Percentiles rank a stretch among this genome's conserved stretches.
phyloP scores from a whole-genome alignment of 116 monocot species.

The Iris pallida region DNA sequence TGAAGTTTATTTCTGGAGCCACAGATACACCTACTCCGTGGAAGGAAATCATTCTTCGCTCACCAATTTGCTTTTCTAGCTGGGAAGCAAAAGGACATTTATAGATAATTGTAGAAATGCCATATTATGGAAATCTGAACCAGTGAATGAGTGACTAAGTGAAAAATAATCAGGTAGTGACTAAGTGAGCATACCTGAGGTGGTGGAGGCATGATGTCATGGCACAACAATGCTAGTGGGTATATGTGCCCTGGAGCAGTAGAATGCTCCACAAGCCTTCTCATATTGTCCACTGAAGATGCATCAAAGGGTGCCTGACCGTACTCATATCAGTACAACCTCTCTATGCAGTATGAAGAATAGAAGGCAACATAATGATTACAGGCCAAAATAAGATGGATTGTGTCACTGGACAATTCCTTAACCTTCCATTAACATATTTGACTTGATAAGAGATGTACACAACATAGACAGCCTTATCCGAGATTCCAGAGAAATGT shows the following conservation, averaged over 20 bases:
- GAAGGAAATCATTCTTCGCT: slow-evolving; percentile 64
- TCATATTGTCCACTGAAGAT: slow-evolving; percentile 87
- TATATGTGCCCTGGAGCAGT: slow-evolving; percentile 71
- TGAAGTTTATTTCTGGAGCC: slow-evolving; percentile 47
- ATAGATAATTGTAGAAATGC: neutral
- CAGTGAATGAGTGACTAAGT: neutral
- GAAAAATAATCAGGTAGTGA: neutral
- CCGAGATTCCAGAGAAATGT: no score
- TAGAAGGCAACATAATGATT: no score
- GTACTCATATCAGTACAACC: slow-evolving; percentile 11
- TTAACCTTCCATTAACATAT: no score
- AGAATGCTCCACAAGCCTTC: slow-evolving; percentile 74
- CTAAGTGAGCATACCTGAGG: slow-evolving; percentile 41
- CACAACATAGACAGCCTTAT: no score
- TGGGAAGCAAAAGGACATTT: slow-evolving; percentile 1
- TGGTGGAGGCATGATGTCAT: slow-evolving; percentile 94
- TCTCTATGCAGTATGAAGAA: no score
- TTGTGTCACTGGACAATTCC: no score
- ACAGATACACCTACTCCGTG: slow-evolving; percentile 82
- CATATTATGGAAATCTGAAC: no score
- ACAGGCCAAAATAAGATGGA: no score
- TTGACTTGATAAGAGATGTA: no score
- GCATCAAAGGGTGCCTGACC: slow-evolving; percentile 75
- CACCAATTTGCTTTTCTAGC: slow-evolving; percentile 94
- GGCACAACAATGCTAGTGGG: slow-evolving; percentile 71